Evolutionary conservation across 176 grass and related monocot species (phyloP).

Genomic region (Panicum miliaceum): DNA sequence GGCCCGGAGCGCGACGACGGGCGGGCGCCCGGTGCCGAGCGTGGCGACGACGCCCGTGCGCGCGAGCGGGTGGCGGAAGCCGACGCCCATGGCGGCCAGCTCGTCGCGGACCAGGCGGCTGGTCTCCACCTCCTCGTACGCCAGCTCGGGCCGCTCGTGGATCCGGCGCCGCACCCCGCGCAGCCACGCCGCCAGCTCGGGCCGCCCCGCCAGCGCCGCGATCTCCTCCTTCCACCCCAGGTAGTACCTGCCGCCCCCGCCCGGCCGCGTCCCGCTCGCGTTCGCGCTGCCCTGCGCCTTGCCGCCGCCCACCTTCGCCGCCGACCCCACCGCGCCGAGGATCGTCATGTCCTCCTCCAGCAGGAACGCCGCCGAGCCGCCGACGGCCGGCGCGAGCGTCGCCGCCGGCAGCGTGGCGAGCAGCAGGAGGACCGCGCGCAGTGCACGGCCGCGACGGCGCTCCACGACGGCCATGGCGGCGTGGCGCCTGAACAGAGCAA

Average conservation of each 20-base stretch:
- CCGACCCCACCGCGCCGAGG: background rate
- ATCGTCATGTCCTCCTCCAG: slow-evolving; percentile 29
- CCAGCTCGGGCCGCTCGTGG: slow-evolving; percentile 89
- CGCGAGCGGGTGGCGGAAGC: slow-evolving; percentile 73
- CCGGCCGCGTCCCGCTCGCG: slow-evolving; percentile 35
- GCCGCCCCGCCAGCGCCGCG: slow-evolving; percentile 43
- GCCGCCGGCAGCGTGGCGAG: background rate
- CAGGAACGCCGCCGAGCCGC: slow-evolving; percentile 26
- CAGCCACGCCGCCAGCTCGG: slow-evolving; percentile 67
- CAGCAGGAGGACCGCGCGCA: background rate
- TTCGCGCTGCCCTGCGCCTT: slow-evolving; percentile 1
- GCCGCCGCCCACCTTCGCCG: background rate
- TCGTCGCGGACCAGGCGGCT: slow-evolving; percentile 70
- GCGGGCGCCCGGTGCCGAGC: slow-evolving; percentile 66
- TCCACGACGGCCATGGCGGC: background rate
- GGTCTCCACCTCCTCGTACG: slow-evolving; percentile 97
- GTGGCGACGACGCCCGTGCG: slow-evolving; percentile 82
- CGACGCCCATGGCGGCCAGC: slow-evolving; percentile 64
- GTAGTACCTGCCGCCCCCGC: background rate
- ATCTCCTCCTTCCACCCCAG: slow-evolving; percentile 80
- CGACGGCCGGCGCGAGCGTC: background rate
- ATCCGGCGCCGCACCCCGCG: slow-evolving; percentile 64
- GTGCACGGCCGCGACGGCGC: background rate
- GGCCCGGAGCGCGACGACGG: slow-evolving; percentile 81
- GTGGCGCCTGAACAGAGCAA: background rate